A percentile compares a stretch with the other conserved stretches of the same genome.
phyloP scores from a whole-genome alignment of 176 grass and related monocot genomes.

The Calamus simplicifolius region DNA sequence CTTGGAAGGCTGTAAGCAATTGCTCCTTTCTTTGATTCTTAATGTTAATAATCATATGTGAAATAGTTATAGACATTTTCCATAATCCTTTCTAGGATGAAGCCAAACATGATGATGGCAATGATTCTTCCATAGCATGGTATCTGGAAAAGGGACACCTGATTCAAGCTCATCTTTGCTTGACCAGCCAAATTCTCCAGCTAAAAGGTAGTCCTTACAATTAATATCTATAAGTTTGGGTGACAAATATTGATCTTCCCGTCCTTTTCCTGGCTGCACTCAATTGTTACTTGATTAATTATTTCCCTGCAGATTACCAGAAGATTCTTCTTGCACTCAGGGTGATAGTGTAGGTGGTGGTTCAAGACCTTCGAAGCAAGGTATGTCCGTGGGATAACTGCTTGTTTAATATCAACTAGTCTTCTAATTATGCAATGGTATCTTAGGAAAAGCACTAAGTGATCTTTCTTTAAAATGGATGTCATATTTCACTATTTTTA shows the following conservation, averaged over 20 bases:
- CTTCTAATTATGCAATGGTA: background rate
- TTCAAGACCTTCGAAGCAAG: conserved; percentile 25
- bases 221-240: background rate
- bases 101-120: background rate
- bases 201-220: conserved; percentile 5
- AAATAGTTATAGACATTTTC: background rate
- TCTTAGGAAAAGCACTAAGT: background rate
- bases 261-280: background rate
- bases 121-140: background rate
- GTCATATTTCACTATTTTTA: too few relatives aligned
- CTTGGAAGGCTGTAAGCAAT: background rate
- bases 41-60: background rate
- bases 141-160: background rate
- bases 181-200: background rate
- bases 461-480: background rate
- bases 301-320: conserved; percentile 1
- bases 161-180: conserved; percentile 3
- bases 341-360: conserved; percentile 11
- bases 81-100: conserved; percentile 2
- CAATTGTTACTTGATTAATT: background rate
- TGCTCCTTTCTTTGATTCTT: background rate
- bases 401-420: background rate
- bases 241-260: background rate
- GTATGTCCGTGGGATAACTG: conserved; percentile 6
- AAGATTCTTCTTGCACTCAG: conserved; percentile 13